A percentile compares a stretch with the other conserved stretches of the same genome.
Evolutionary conservation across 805 yeast species (phyloP).

Genomic region (Metschnikowia noctiluminum): DNA sequence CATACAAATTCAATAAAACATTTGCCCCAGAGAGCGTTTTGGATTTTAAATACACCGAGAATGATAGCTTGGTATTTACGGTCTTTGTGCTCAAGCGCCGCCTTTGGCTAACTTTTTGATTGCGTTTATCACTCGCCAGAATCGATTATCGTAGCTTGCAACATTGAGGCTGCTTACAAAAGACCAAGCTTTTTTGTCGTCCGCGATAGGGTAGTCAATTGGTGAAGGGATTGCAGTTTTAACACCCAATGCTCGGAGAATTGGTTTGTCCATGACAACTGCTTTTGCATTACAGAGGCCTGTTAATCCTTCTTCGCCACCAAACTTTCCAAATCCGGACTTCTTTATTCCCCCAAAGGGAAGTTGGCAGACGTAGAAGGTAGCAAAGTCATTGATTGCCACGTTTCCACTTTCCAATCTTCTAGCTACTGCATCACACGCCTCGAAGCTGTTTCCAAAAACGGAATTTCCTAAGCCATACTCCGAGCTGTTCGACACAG

Average conservation of each 20-base stretch:
- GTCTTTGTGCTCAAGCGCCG: conserved; percentile 20
- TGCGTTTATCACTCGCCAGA: conserved; percentile 57
- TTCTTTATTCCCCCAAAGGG: conserved; percentile 96
- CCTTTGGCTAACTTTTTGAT: conserved; percentile 37
- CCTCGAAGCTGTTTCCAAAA: conserved; percentile 62
- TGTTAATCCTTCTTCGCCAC: conserved; percentile 94
- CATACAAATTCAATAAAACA: too few relatives aligned
- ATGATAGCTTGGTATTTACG: too few relatives aligned
- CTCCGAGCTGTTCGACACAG: conserved; percentile 76
- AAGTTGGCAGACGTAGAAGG: conserved; percentile 89
- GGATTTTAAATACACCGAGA: too few relatives aligned
- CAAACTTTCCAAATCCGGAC: conserved; percentile 96
- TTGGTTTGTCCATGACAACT: conserved; percentile 78
- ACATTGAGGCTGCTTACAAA: conserved; percentile 78
- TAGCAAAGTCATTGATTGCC: conserved; percentile 96
- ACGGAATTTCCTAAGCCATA: conserved; percentile 93
- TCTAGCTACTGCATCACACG: conserved; percentile 61
- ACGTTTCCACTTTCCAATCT: conserved; percentile 80
- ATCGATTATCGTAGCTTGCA: conserved; percentile 76
- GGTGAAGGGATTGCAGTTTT: conserved; percentile 84
- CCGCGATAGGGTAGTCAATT: conserved; percentile 85
- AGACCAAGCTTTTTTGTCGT: conserved; percentile 81
- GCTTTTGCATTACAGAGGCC: conserved; percentile 88
- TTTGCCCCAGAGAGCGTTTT: too few relatives aligned
- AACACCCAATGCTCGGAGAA: conserved; percentile 52